These are phyloP conservation scores for Apiotrichum akiyoshidainum DNA, from an alignment of 1,284 basidiomycete genomes.

Conservation along the genomic window DNA sequence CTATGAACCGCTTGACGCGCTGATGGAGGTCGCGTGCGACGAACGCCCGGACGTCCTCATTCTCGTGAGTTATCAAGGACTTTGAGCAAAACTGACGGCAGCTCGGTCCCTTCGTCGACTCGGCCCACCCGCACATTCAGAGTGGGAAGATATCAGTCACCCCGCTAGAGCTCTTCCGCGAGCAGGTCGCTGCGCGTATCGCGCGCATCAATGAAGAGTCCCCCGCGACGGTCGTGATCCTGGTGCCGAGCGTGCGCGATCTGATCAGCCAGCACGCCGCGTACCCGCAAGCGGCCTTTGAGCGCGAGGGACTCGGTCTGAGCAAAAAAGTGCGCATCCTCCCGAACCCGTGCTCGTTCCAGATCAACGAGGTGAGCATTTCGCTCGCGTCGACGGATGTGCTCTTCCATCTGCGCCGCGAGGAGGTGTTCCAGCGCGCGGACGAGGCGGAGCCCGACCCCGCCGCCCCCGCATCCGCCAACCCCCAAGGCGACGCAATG, in stretches of 20 bases:
- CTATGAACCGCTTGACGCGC: conserved; percentile 64
- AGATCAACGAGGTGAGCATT: conserved; percentile 78
- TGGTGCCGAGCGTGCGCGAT: conserved; percentile 81
- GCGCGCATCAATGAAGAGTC: conserved; percentile 60
- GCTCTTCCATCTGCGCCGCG: conserved; percentile 80
- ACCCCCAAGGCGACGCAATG: conserved; percentile 67
- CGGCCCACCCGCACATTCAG: conserved; percentile 68
- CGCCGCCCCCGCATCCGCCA: conserved; percentile 30
- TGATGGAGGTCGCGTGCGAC: conserved; percentile 60
- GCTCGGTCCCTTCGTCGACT: conserved; percentile 87
- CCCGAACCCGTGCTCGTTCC: conserved; percentile 83
- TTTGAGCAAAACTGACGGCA: conserved; percentile 42
- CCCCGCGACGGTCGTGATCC: conserved; percentile 66
- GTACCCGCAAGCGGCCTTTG: conserved; percentile 79
- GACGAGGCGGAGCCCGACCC: conserved; percentile 62
- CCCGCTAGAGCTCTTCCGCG: conserved; percentile 67
- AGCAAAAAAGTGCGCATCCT: conserved; percentile 67
- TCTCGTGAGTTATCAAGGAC: conserved; percentile 59
- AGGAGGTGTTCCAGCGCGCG: conserved; percentile 73
- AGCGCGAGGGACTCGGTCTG: conserved; percentile 50
- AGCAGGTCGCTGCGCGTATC: conserved; percentile 63
- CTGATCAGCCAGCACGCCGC: conserved; percentile 73
- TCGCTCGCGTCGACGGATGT: conserved; percentile 77
- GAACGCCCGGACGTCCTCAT: conserved; percentile 73
- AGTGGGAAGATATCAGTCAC: conserved; percentile 65